Evolutionary conservation across 2,329 filamentous ascomycete species (phyloP).

Genomic region (Xylariaceae sp.): DNA sequence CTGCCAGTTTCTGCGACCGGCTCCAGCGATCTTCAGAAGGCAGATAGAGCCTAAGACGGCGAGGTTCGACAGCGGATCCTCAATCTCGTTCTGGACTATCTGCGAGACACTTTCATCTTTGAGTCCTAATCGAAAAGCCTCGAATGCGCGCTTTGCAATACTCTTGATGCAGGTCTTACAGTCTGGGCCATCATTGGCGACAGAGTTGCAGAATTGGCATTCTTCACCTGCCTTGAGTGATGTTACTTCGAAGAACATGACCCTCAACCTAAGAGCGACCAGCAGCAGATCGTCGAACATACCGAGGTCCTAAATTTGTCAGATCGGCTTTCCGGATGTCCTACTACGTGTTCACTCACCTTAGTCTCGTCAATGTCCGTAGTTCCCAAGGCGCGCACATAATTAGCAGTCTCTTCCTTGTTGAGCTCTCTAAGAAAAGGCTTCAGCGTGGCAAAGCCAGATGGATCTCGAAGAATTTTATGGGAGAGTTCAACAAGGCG

Average conservation of each 20-base stretch:
- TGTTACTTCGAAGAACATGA: slow-evolving; percentile 31
- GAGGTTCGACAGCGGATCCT: slow-evolving; percentile 37
- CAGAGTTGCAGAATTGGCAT: slow-evolving; percentile 28
- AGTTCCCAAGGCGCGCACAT: slow-evolving; percentile 42
- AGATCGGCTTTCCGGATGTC: neutral
- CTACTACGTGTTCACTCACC: slow-evolving; percentile 32
- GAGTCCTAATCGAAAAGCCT: slow-evolving; percentile 30
- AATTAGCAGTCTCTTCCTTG: slow-evolving; percentile 47
- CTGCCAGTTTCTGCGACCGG: slow-evolving; percentile 6
- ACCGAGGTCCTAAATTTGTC: slow-evolving; percentile 22
- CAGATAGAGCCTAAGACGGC: slow-evolving; percentile 38
- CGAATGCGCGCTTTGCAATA: slow-evolving; percentile 32
- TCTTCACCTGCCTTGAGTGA: slow-evolving; percentile 4
- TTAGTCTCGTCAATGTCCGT: slow-evolving; percentile 32
- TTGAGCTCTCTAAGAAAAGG: slow-evolving; percentile 51
- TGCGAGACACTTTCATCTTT: slow-evolving; percentile 22
- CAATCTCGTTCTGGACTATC: slow-evolving; percentile 13
- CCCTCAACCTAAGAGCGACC: slow-evolving; percentile 23
- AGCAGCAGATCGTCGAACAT: slow-evolving; percentile 22
- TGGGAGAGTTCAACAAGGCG: slow-evolving; percentile 48
- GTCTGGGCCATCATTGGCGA: neutral
- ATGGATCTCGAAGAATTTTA: slow-evolving; percentile 45
- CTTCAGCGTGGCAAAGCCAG: slow-evolving; percentile 57
- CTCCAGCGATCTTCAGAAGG: slow-evolving; percentile 38
- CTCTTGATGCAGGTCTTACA: slow-evolving; percentile 35